Evolutionary conservation across 306 rosid species (phyloP), one percentile per base, ranked within the genome.

Genomic region (Sindora glabra): DNA sequence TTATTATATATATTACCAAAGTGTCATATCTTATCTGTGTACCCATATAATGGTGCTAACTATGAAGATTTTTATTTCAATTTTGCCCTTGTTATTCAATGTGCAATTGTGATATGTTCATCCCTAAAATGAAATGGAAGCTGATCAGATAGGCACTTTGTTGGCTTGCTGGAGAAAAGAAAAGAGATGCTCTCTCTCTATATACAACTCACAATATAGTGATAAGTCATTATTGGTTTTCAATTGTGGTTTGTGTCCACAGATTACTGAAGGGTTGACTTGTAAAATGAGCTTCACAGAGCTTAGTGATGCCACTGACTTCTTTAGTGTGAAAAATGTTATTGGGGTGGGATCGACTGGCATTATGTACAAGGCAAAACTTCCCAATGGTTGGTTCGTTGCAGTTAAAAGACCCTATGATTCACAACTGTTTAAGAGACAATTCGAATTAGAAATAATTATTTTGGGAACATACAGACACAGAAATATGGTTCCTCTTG

Each of bases 311-410:
- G 74, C 71, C 40, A 74, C 83, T 0, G 47, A 70, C 57, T 65
- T 46, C 63, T 78, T 78, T 57, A 36, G 62, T 36, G 6, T 29
- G 32, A 57, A 56, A 25, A 66, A 62, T 41, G 64, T 71, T 8
- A 14, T 79, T 33, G 59, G 73, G 49, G 17, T 57, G 8, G 79
- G 83, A 68, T 68, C 10, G 10, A 73, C 19, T 2, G 76, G 79
- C 66, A 72, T 71, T 10, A 48, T 59, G 75, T 77, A 72, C 58
- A 72, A 64, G 66, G 83, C 78, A 6, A 46, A 29, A 41, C 48
- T 63, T 22, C 56, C 44, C 2, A 32, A 48, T 32, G 62, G 68
- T 3, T 51, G 26, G 13, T 46, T 51, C 21, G 11, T 77, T 0
- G 76, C 67, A 6, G 76, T 73, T 14, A 73, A 68, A 65, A 77